phyloP scores from a whole-genome alignment of 2,329 filamentous ascomycete genomes.

The Tolypocladium cylindrosporum region DNA sequence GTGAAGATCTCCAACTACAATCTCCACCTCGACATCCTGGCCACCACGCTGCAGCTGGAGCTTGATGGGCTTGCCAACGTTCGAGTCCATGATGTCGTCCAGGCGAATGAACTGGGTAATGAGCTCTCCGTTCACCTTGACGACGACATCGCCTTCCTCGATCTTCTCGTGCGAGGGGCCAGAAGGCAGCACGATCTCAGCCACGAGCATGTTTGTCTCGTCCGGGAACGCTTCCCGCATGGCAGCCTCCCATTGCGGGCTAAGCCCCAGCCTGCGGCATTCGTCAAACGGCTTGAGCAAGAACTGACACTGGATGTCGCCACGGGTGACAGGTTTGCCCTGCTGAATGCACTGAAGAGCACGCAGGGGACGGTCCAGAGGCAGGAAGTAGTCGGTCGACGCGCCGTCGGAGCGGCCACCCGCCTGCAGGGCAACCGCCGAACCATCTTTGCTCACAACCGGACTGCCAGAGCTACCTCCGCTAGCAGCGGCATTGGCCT shows the following conservation, averaged over 20 bases:
- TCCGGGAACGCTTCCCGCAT: slow-evolving; percentile 77
- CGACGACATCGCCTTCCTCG: slow-evolving; percentile 85
- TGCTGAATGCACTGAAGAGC: slow-evolving; percentile 79
- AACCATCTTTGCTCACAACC: slow-evolving; percentile 90
- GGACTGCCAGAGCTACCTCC: slow-evolving; percentile 97
- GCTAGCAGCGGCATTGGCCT: slow-evolving; percentile 92
- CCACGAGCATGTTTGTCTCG: slow-evolving; percentile 94
- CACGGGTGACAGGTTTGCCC: slow-evolving; percentile 66
- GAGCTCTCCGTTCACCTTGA: slow-evolving; percentile 89
- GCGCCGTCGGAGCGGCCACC: slow-evolving; percentile 90
- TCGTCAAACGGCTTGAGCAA: slow-evolving; percentile 96
- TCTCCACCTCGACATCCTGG: slow-evolving; percentile 73
- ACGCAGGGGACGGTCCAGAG: slow-evolving; percentile 79
- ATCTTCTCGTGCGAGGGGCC: slow-evolving; percentile 82
- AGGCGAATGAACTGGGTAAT: slow-evolving; percentile 87
- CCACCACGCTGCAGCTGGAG: slow-evolving; percentile 83
- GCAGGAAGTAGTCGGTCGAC: slow-evolving; percentile 95
- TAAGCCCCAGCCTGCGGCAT: slow-evolving; percentile 79
- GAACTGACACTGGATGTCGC: slow-evolving; percentile 98
- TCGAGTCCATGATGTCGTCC: slow-evolving; percentile 85
- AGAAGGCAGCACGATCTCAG: slow-evolving; percentile 85
- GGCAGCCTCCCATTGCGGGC: slow-evolving; percentile 74
- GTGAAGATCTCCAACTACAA: slow-evolving; percentile 83
- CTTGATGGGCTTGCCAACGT: slow-evolving; percentile 67
- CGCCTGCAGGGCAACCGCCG: slow-evolving; percentile 85